A percentile compares a stretch with the other conserved stretches of the same genome.
These are phyloP conservation scores for Spergularia azorica DNA, from an alignment of 179 eudicot species.

Conservation along the genomic window DNA sequence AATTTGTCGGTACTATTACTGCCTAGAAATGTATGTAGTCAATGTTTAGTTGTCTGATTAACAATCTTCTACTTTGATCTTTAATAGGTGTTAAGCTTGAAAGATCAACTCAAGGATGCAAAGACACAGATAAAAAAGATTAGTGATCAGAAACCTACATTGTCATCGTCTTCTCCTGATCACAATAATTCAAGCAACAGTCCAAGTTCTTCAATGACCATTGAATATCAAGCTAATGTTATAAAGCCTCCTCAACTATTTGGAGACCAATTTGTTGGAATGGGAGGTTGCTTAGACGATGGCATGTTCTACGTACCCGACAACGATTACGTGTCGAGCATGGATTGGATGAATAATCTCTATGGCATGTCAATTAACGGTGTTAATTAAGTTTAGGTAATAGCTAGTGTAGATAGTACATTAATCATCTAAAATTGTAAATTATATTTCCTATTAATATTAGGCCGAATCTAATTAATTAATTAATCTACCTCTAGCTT, in stretches of 20 bases:
- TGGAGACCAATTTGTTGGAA: slow-evolving; percentile 52
- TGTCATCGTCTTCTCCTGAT: slow-evolving; percentile 24
- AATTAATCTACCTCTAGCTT: background rate
- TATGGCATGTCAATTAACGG: slow-evolving; percentile 23
- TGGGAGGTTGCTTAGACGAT: slow-evolving; percentile 41
- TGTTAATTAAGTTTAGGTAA: background rate
- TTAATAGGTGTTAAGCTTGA: slow-evolving; percentile 57
- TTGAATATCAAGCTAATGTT: slow-evolving; percentile 39
- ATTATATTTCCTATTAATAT: slow-evolving; percentile 9
- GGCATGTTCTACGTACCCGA: slow-evolving; percentile 25
- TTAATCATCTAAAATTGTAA: slow-evolving; percentile 26
- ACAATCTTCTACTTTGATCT: background rate
- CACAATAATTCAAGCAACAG: slow-evolving; percentile 65
- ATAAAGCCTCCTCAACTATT: slow-evolving; percentile 43
- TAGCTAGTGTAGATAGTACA: slow-evolving; percentile 16
- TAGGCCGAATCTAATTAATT: background rate
- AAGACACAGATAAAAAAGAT: slow-evolving; percentile 54
- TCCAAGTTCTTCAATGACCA: slow-evolving; percentile 65
- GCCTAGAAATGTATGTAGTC: no score
- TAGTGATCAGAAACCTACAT: slow-evolving; percentile 27
- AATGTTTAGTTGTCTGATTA: no score
- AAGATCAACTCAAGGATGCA: slow-evolving; percentile 57
- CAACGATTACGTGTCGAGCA: slow-evolving; percentile 17
- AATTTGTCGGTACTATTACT: no score
- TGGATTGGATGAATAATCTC: slow-evolving; percentile 31